Evolutionary conservation across 2,329 filamentous ascomycete genomes (phyloP), one percentile per base, ranked within the genome.

Genomic region (Aspergillus candidus): DNA sequence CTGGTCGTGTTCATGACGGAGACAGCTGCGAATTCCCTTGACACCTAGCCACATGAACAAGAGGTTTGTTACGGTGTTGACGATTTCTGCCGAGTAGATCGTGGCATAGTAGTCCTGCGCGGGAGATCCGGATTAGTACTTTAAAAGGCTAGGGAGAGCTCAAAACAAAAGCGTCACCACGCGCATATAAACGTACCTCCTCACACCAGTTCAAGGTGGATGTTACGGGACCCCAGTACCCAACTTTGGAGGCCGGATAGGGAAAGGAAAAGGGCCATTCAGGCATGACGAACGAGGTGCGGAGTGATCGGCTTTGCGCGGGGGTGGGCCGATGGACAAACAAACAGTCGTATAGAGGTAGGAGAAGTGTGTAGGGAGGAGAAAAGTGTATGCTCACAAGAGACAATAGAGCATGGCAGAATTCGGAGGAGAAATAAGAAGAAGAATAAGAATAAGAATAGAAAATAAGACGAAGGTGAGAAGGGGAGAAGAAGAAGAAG

Each of bases 61-160:
- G 3, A 86, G 63, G 63, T 95, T 95, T 30, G 88, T 95, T 29
- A 90, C 58, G 3, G 87, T 86, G 67, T 86, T 91, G 60, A 88
- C 78, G 36, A 90, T 80, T 61, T 90, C 86, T 31, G 86, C 86
- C 36, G 81, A 77, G 60, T 89, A 90, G 35, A 77, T 73, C 4
- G 84, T 89, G 32, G 83, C 80, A 71, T 84, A 84, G 67, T 86
- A 86, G 52, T 88, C 85, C 79, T 89, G 40, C 36, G 5, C 71
- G 55, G 13, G 30, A 31, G 34, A 27, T 18, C 29, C 35, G 11
- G 6, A 40, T 50, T 47, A 50, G 40, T 35, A 41, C 30, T 27
- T 6, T 3, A 43, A 15, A 38, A 22, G 42, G 42, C 13, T 44
- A 32, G 42, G 42, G 22, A 13, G 22, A 4, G 15, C 15, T 15